These are phyloP conservation scores for Fagopyrum homotropicum DNA, from an alignment of 148 eudicot species.

Conservation along the genomic window DNA sequence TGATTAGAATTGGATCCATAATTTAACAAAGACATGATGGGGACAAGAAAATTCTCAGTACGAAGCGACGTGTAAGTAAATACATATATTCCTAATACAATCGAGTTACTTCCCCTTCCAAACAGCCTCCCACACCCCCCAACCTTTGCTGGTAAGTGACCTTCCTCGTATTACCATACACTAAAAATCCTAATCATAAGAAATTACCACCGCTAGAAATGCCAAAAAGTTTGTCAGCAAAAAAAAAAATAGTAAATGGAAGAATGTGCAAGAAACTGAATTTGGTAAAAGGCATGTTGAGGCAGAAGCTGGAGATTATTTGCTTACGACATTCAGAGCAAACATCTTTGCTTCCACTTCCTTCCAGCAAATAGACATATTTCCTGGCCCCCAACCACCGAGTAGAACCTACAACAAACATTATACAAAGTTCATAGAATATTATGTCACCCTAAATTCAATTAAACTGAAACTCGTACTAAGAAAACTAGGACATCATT, in stretches of 20 bases:
- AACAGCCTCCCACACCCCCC: not conserved
- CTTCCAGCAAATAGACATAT: conserved; percentile 65
- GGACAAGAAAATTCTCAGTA: not conserved
- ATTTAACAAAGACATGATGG: not conserved
- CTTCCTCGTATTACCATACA: not conserved
- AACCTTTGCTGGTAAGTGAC: not conserved
- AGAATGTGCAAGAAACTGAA: not conserved
- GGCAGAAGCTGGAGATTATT: conserved; percentile 1
- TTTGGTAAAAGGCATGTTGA: not conserved
- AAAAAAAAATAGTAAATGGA: not conserved
- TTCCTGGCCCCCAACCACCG: conserved; percentile 55
- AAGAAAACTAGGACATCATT: not conserved
- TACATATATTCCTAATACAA: not conserved
- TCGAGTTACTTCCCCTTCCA: not conserved
- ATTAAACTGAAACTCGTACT: not conserved
- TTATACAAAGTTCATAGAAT: not conserved
- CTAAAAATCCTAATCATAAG: not conserved
- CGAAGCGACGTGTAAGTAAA: not conserved
- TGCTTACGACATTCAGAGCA: conserved; percentile 82
- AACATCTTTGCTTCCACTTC: conserved; percentile 86
- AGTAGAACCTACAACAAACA: conserved; percentile 45
- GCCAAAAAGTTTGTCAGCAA: not conserved
- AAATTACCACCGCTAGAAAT: not conserved
- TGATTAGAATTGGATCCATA: not conserved
- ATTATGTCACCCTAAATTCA: not conserved